These are phyloP conservation scores for Aphanomyces euteiches DNA, from an alignment of 352 stramenopile genomes.

Conservation along the genomic window DNA sequence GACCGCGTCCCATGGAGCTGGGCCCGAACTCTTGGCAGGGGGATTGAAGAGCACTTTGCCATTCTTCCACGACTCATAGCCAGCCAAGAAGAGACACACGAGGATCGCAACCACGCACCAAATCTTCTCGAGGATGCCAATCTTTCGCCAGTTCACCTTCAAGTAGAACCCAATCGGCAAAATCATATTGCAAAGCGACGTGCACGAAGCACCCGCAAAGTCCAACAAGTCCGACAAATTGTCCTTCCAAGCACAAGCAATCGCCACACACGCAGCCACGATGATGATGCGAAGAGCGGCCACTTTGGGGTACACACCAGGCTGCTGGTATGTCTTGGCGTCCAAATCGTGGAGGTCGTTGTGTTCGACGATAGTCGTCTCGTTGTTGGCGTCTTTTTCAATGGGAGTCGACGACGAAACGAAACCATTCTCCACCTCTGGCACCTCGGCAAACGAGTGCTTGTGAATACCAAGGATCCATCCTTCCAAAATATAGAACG, in stretches of 20 bases:
- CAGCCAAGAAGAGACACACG: neutral
- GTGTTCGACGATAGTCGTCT: neutral
- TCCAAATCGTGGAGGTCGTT: slow-evolving; percentile 16
- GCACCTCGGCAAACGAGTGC: neutral
- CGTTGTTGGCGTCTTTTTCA: neutral
- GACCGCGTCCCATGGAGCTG: neutral
- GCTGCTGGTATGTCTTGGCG: neutral
- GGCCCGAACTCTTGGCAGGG: neutral
- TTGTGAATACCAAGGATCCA: slow-evolving; percentile 19
- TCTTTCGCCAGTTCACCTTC: slow-evolving; percentile 12
- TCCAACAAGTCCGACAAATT: slow-evolving; percentile 24
- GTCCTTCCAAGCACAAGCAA: slow-evolving; percentile 25
- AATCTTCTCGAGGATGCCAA: slow-evolving; percentile 6
- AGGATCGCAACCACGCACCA: slow-evolving; percentile 19
- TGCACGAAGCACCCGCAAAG: slow-evolving; percentile 15
- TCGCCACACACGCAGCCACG: neutral
- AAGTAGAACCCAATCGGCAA: slow-evolving; percentile 27
- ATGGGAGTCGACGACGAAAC: neutral
- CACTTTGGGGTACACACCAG: slow-evolving; percentile 17
- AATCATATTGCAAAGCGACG: slow-evolving; percentile 12
- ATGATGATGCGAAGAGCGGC: slow-evolving; percentile 16
- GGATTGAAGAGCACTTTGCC: neutral
- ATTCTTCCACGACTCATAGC: neutral
- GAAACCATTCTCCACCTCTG: neutral
- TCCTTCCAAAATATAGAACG: slow-evolving; percentile 15